A percentile compares a stretch with the other conserved stretches of the same genome.
These are phyloP conservation scores for Spencermartinsiella europaea DNA, from an alignment of 805 yeast species.

Conservation along the genomic window DNA sequence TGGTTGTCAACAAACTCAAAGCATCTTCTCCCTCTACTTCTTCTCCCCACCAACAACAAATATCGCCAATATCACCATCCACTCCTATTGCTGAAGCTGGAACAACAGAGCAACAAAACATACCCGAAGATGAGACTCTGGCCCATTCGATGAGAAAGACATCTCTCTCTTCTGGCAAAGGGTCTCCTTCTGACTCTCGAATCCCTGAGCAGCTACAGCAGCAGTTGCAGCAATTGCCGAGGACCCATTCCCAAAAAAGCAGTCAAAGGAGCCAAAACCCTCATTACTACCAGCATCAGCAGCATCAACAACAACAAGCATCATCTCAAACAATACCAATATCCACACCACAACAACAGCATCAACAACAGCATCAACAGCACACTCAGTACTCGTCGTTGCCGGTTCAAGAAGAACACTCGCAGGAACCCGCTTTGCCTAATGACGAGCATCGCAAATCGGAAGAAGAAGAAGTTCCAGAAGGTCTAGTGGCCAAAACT, in stretches of 20 bases:
- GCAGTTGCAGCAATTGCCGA: background rate
- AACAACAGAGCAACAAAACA: background rate
- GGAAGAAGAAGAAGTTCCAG: constrained; percentile 3
- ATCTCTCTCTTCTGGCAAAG: background rate
- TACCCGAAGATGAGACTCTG: background rate
- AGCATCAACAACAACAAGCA: background rate
- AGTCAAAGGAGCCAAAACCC: background rate
- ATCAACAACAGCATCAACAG: no score
- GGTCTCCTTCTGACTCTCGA: background rate
- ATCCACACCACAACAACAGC: no score
- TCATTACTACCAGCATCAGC: background rate
- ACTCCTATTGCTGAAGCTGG: background rate
- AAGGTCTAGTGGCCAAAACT: background rate
- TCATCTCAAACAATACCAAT: background rate
- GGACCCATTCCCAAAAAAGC: background rate
- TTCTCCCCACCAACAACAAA: background rate
- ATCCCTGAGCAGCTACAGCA: background rate
- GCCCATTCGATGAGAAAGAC: background rate
- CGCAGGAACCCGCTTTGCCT: no score
- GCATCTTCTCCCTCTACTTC: background rate
- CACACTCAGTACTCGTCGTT: no score
- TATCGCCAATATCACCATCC: background rate
- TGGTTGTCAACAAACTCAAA: background rate
- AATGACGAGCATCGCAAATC: no score
- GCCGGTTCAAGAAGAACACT: no score